Percentiles rank a stretch among this genome's conserved stretches.
Evolutionary conservation across 345 rosid species (phyloP).

Genomic region (Adansonia digitata): DNA sequence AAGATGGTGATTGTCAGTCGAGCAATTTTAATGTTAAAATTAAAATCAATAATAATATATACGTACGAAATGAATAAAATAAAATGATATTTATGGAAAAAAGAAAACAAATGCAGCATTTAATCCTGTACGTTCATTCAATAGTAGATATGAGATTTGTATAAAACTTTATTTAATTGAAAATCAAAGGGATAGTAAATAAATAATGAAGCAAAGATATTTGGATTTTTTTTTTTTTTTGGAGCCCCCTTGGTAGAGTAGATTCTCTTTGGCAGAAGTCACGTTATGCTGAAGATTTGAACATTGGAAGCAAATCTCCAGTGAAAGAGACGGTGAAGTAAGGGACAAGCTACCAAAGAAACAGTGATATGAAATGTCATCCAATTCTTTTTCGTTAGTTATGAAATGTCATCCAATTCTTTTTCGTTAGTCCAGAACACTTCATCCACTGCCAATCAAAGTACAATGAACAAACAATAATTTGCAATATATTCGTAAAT

Average conservation of each 20-base stretch:
- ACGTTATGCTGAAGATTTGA: slow-evolving; percentile 5
- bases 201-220: not conserved
- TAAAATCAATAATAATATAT: no score
- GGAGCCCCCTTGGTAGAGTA: no score
- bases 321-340: slow-evolving; percentile 12
- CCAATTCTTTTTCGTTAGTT: not conserved
- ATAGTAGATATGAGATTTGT: no score
- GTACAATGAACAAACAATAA: not conserved
- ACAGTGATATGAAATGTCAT: slow-evolving; percentile 17
- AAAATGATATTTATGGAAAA: no score
- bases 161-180: not conserved
- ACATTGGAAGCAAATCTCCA: slow-evolving; percentile 9
- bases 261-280: not conserved
- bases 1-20: no score
- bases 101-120: no score
- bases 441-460: not conserved
- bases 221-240: not conserved
- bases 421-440: not conserved
- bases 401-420: slow-evolving; percentile 14
- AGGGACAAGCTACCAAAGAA: slow-evolving; percentile 11
- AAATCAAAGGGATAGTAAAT: not conserved
- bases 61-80: no score
- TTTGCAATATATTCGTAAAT: no score
- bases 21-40: no score
- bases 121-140: no score